A percentile compares a stretch with the other conserved stretches of the same genome.
These are phyloP conservation scores for Fragaria iinumae DNA, from an alignment of 306 rosid genomes.

Conservation along the genomic window DNA sequence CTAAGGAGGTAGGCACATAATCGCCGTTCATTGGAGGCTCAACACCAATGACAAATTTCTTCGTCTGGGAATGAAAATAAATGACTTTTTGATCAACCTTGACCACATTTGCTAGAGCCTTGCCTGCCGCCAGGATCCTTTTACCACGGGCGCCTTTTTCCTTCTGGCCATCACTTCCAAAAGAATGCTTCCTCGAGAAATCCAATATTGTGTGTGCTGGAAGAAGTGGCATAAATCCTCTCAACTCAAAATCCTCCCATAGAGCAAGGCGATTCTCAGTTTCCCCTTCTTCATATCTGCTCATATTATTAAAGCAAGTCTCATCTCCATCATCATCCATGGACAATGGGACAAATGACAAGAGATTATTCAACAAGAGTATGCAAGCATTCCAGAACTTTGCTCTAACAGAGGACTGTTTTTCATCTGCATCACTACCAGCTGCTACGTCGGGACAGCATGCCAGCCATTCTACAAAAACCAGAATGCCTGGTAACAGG, in stretches of 20 bases:
- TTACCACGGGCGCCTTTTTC: constrained; percentile 63
- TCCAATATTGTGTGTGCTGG: constrained; percentile 91
- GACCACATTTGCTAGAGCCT: constrained; percentile 67
- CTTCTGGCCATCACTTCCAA: constrained; percentile 73
- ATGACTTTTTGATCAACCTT: constrained; percentile 60
- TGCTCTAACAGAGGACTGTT: constrained; percentile 60
- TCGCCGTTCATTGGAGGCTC: constrained; percentile 51
- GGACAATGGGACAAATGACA: constrained; percentile 48
- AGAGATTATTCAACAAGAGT: constrained; percentile 68
- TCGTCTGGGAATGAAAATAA: constrained; percentile 58
- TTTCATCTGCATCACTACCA: constrained; percentile 62
- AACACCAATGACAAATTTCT: constrained; percentile 62
- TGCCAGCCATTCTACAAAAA: constrained; percentile 96
- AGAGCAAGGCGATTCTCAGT: constrained; percentile 87
- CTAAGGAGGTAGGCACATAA: constrained; percentile 34
- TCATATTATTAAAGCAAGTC: constrained; percentile 78
- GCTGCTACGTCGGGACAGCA: constrained; percentile 67
- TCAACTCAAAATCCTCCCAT: constrained; percentile 91
- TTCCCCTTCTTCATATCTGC: constrained; percentile 86
- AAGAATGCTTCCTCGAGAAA: constrained; percentile 75
- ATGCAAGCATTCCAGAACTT: constrained; percentile 74
- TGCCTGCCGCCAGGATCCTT: constrained; percentile 90
- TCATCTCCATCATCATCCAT: constrained; percentile 73
- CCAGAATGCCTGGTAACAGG: constrained; percentile 83
- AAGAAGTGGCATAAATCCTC: constrained; percentile 89